phyloP scores from a whole-genome alignment of 352 stramenopile species.

The Plasmopara muralis region DNA sequence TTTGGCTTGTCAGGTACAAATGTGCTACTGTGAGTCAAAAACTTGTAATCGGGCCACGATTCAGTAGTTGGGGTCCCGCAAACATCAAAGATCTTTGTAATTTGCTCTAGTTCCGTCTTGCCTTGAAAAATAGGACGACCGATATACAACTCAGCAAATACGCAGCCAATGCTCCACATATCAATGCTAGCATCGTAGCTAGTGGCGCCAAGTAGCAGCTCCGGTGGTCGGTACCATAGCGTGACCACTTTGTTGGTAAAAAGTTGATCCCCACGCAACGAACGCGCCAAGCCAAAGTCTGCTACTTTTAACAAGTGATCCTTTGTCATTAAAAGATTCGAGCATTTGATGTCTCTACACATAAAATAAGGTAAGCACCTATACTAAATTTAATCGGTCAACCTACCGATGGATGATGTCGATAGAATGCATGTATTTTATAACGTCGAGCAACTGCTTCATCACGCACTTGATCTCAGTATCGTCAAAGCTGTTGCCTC shows the following conservation, averaged over 20 bases:
- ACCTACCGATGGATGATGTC: conserved; percentile 81
- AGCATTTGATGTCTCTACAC: conserved; percentile 89
- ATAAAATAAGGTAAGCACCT: neutral
- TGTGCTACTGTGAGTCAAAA: conserved; percentile 70
- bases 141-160: conserved; percentile 84
- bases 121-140: conserved; percentile 82
- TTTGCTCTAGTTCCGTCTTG: conserved; percentile 85
- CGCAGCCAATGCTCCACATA: conserved; percentile 93
- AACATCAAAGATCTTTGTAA: conserved; percentile 85
- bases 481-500: conserved; percentile 57
- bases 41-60: conserved; percentile 84
- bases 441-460: conserved; percentile 80
- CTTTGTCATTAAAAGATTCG: conserved; percentile 75
- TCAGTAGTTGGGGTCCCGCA: conserved; percentile 78
- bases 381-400: neutral
- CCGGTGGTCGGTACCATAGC: conserved; percentile 91
- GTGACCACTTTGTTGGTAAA: conserved; percentile 96
- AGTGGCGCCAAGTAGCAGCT: conserved; percentile 91
- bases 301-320: conserved; percentile 80
- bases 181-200: conserved; percentile 92
- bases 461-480: conserved; percentile 85
- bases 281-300: conserved; percentile 82
- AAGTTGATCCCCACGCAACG: conserved; percentile 74
- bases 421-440: conserved; percentile 84
- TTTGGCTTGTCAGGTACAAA: conserved; percentile 80